Base-by-base conservation (phyloP, 768 basidiomycete species). In the Rhizopogon vulgaris region DNA sequence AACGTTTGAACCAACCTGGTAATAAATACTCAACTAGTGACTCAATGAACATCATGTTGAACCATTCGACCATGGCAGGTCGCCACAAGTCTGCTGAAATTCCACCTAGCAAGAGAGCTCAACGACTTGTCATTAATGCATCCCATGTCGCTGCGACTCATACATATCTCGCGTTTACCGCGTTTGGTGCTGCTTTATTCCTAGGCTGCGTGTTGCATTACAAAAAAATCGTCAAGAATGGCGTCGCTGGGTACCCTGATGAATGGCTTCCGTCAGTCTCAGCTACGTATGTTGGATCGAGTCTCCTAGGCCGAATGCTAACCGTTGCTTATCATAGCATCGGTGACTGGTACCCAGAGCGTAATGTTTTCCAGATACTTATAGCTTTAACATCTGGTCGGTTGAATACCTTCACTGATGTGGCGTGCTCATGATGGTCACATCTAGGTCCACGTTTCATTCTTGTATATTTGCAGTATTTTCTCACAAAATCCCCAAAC, bases 201-300 rank as follows among this genome's bases (percentile, higher is more conserved):
- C 58, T 91, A 30, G 90, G 83, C 0, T 81, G 77, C 57, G 61
- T 73, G 0, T 74, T 88, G n/a, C 87, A 93, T 64, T 94, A 86
- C 72, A 78, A 79, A 57, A 85, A 86, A 63, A 82, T 95, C 27
- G 90, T 92, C 36, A 90, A 87, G 72, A 95, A 95, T 62, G 80
- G 76, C 12, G 78, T 94, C 10, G 86, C 87, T 45, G 83, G 78
- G 12, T 94, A 86, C 60, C 92, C 92, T 0, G 71, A 90, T 43
- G 92, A 95, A 63, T 94, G 87, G 87, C 89, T 90, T 57, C 93
- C 93, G 6, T 92, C 90, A 4, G 93, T 95, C 8, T 90, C 88
- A 37, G 84, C 87, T 11, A 86, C 88, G 84, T 87, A 63, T 55
- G 84, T 73, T 6, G 5, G 30, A 32, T 41, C 18, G 24, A 8